Base-by-base conservation (phyloP, 148 eudicot species). In the Rhododendron molle region DNA sequence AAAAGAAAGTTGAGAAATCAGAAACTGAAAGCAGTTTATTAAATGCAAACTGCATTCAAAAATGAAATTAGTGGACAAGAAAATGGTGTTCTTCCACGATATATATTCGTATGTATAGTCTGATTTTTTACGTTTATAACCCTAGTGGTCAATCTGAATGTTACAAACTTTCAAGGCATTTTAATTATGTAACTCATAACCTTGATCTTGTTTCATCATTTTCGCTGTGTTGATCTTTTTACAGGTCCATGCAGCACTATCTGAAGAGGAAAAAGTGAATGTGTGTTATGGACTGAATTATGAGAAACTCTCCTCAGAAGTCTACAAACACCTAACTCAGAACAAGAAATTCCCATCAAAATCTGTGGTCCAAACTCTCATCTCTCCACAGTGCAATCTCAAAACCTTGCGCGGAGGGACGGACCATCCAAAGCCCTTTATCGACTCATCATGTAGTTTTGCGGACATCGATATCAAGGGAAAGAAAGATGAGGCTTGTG, bases 291-390 rank as follows among this genome's bases (percentile, higher is more conserved):
- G 89, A 10, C 83, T 96, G 67, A 92, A 92, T 60, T 93, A 92
- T 26, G 94, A 92, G 88, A 96, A 94, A 89, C 94, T 96, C 56
- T 92, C 96, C 78, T 80, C 91, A 5, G 95, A 91, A 87, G 87
- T 87, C 60, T 86, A 91, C 58, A 78, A 85, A 78, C 91, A 93
- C 76, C 93, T 95, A 12, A 84, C 95, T 16, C 87, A 86, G 26
- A 95, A 95, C 84, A 43, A 76, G 18, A 92, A 90, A 34, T 91
- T 95, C 88, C 95, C 95, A 14, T 88, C 96, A 47, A 90, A 90
- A 85, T 87, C 88, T 12, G 90, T 91, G 1, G 85, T 84, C n/a
- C 91, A 88, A 89, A 94, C 92, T 67, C 91, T 94, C 67, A 74
- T 87, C 49, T 90, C 91, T 86, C 96, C 89, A 85, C 94, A 90